phyloP scores from a whole-genome alignment of 257 asterid species.

The Solanum lycopersicoides region DNA sequence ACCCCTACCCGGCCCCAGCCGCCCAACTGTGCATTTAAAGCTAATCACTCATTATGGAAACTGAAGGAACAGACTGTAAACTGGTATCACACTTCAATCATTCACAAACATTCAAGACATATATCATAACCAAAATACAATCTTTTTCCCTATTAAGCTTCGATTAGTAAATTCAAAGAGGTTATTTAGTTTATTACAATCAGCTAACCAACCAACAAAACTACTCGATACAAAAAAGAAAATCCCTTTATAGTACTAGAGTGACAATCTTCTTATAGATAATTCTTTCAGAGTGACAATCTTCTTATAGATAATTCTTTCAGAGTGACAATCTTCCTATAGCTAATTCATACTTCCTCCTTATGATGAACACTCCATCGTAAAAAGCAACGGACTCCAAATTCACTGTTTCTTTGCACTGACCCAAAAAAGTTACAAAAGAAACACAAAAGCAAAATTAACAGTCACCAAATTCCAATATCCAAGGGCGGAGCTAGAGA shows the following conservation, averaged over 20 bases:
- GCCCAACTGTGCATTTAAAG: neutral
- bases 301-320: too few relatives aligned
- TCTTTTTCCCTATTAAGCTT: neutral
- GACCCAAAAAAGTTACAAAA: neutral
- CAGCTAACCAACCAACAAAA: neutral
- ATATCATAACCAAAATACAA: neutral
- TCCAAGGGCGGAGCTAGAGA: neutral
- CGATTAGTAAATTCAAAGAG: neutral
- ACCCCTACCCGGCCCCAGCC: neutral
- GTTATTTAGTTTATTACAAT: neutral
- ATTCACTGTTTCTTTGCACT: neutral
- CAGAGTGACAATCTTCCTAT: neutral
- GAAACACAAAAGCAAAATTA: neutral
- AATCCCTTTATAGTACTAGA: neutral
- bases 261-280: too few relatives aligned
- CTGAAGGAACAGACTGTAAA: neutral
- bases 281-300: too few relatives aligned
- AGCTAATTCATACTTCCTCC: neutral
- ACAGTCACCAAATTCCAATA: neutral
- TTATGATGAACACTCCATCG: neutral
- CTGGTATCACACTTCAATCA: neutral
- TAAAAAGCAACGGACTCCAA: neutral
- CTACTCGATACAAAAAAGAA: neutral
- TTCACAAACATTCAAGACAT: neutral
- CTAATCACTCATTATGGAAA: neutral